A percentile compares a stretch with the other conserved stretches of the same genome.
phyloP scores from a whole-genome alignment of 2,329 filamentous ascomycete genomes.

The Aspergillus viridinutans region DNA sequence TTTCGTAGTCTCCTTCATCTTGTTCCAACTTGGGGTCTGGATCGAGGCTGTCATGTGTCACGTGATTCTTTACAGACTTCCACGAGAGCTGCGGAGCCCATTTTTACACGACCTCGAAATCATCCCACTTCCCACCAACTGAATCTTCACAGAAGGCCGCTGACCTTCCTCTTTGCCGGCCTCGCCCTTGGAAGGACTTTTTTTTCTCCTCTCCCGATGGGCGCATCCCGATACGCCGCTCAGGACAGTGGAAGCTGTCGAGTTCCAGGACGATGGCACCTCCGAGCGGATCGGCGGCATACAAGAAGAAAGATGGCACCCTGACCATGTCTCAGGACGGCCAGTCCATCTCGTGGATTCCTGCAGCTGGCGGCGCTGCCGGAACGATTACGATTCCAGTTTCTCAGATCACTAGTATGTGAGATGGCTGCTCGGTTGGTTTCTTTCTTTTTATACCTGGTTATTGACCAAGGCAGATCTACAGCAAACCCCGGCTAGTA shows the following conservation, averaged over 20 bases:
- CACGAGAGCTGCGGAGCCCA: not conserved
- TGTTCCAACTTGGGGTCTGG: not conserved
- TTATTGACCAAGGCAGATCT: conserved; percentile 57
- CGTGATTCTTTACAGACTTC: not conserved
- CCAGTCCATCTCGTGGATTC: conserved; percentile 75
- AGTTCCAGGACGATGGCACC: conserved; percentile 38
- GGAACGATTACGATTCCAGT: conserved; percentile 67
- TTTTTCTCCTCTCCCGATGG: conserved; percentile 28
- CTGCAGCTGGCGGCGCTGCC: conserved; percentile 57
- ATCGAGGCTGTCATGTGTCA: not conserved
- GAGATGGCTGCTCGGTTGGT: conserved; percentile 1
- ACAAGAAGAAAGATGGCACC: conserved; percentile 94
- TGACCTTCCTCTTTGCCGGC: conserved; percentile 16
- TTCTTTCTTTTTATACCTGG: not conserved
- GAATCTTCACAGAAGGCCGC: conserved; percentile 12
- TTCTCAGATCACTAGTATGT: conserved; percentile 74
- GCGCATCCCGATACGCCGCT: conserved; percentile 28
- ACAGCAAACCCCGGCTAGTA: conserved; percentile 87
- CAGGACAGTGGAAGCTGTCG: conserved; percentile 37
- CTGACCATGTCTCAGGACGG: conserved; percentile 71
- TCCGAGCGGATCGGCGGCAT: conserved; percentile 65
- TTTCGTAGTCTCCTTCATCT: no score
- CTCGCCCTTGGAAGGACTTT: conserved; percentile 14
- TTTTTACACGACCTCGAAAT: not conserved
- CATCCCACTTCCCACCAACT: conserved; percentile 8